Evolutionary conservation across 2,329 filamentous ascomycete genomes (phyloP).

Genomic region (Hypoxylon sp.): DNA sequence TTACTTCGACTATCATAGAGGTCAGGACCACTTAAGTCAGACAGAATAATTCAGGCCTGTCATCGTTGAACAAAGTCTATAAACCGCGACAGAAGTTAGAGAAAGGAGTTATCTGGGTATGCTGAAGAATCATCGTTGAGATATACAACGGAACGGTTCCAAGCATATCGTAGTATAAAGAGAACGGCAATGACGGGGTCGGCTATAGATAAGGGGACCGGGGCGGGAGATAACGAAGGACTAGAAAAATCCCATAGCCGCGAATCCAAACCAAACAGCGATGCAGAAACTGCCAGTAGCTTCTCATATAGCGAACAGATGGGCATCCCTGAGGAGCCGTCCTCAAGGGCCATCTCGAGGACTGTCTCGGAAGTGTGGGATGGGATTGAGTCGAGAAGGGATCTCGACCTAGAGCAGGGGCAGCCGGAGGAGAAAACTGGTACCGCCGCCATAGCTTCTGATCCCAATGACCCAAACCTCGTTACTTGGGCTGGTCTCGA

Average conservation of each 20-base stretch:
- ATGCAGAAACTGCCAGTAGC: slow-evolving; percentile 24
- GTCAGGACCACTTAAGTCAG: neutral
- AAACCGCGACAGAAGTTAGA: neutral
- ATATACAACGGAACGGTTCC: neutral
- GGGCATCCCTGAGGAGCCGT: neutral
- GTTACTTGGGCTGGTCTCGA: slow-evolving; percentile 68
- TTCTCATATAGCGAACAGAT: slow-evolving; percentile 17
- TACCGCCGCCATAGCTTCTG: slow-evolving; percentile 44
- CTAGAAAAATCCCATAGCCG: slow-evolving; percentile 23
- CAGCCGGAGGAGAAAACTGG: slow-evolving; percentile 45
- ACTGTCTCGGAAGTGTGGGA: slow-evolving; percentile 60
- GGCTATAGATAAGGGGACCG: slow-evolving; percentile 21
- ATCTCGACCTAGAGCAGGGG: slow-evolving; percentile 55
- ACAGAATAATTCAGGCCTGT: neutral
- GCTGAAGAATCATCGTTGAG: neutral
- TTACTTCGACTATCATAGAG: neutral
- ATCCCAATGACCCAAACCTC: slow-evolving; percentile 58
- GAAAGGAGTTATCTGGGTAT: neutral
- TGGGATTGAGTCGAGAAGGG: slow-evolving; percentile 58
- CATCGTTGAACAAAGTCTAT: neutral
- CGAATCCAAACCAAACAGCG: slow-evolving; percentile 19
- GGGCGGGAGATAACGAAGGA: slow-evolving; percentile 2
- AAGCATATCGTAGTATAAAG: neutral
- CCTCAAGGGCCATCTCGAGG: slow-evolving; percentile 50
- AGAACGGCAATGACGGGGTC: slow-evolving; percentile 19